A percentile compares a stretch with the other conserved stretches of the same genome.
These are phyloP conservation scores for Thermomucor indicae-seudaticae DNA, from an alignment of 371 early-diverging fungal species.

Conservation along the genomic window DNA sequence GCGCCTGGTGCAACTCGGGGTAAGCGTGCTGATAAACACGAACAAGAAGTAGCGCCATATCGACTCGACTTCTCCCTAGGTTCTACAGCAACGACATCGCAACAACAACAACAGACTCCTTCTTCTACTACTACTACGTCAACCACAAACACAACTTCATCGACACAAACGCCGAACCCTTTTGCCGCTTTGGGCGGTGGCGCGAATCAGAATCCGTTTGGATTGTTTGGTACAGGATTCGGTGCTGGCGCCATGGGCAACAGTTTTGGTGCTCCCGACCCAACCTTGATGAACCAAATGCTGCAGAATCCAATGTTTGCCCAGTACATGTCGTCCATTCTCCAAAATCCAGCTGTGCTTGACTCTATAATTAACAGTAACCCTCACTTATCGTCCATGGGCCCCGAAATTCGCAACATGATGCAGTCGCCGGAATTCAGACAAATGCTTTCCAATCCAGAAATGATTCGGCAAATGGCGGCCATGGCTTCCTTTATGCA, in stretches of 20 bases:
- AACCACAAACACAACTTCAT: slow-evolving; percentile 13
- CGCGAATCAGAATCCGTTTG: slow-evolving; percentile 49
- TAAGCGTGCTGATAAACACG: slow-evolving; percentile 5
- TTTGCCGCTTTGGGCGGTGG: slow-evolving; percentile 26
- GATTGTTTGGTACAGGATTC: slow-evolving; percentile 38
- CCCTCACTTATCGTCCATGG: slow-evolving; percentile 77
- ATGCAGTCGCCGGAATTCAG: slow-evolving; percentile 78
- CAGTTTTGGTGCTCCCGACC: slow-evolving; percentile 64
- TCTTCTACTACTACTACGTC: slow-evolving; percentile 20
- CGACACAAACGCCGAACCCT: slow-evolving; percentile 25
- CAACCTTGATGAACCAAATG: slow-evolving; percentile 66
- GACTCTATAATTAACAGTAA: slow-evolving; percentile 79
- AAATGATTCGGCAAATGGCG: slow-evolving; percentile 74
- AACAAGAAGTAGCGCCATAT: neutral
- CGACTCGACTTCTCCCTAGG: neutral
- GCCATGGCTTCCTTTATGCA: slow-evolving; percentile 71
- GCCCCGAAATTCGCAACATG: slow-evolving; percentile 83
- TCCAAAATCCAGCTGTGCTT: slow-evolving; percentile 81
- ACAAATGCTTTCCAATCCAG: slow-evolving; percentile 84
- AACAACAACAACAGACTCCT: slow-evolving; percentile 20
- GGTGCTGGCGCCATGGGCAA: slow-evolving; percentile 57
- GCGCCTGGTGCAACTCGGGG: slow-evolving; percentile 33
- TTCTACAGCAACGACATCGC: slow-evolving; percentile 13
- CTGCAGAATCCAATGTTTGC: slow-evolving; percentile 82
- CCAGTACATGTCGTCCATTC: slow-evolving; percentile 72